phyloP scores from a whole-genome alignment of 495 filamentous ascomycete genomes.

The Cercophora newfieldiana region DNA sequence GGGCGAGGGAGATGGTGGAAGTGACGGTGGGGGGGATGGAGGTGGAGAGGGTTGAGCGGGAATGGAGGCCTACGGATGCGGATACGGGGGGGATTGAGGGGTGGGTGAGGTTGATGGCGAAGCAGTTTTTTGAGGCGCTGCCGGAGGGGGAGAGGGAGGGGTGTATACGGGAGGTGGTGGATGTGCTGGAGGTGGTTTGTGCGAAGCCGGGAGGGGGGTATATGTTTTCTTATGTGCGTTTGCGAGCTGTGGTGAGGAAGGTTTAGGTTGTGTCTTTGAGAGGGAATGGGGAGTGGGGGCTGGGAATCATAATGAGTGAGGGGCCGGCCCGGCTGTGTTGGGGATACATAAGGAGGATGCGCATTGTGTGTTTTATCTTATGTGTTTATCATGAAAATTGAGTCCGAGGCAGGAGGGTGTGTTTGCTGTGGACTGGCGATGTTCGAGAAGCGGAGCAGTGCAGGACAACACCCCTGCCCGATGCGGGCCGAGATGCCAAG shows the following conservation, averaged over 20 bases:
- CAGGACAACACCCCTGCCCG: neutral
- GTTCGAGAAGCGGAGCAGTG: neutral
- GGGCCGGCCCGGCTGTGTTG: neutral
- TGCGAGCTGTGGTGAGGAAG: constrained; percentile 64
- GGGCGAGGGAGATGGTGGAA: constrained; percentile 54
- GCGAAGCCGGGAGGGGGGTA: constrained; percentile 57
- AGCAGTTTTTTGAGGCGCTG: constrained; percentile 56
- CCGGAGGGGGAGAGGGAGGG: constrained; percentile 49
- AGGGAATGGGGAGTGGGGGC: neutral
- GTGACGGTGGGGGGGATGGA: constrained; percentile 55
- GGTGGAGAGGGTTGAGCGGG: constrained; percentile 61
- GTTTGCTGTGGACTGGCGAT: neutral
- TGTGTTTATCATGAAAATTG: no score
- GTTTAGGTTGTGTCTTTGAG: constrained; percentile 23
- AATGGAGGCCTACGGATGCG: constrained; percentile 62
- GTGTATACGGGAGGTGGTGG: constrained; percentile 55
- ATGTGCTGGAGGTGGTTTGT: constrained; percentile 56
- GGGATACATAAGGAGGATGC: neutral
- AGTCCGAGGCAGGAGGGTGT: neutral
- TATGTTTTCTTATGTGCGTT: constrained; percentile 69
- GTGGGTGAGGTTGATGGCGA: constrained; percentile 69
- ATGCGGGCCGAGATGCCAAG: neutral
- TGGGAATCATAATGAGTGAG: no score
- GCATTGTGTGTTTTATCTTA: neutral
- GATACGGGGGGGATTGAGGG: constrained; percentile 64